Evolutionary conservation across 352 stramenopile genomes (phyloP).

Genomic region (Pythium brassicae): DNA sequence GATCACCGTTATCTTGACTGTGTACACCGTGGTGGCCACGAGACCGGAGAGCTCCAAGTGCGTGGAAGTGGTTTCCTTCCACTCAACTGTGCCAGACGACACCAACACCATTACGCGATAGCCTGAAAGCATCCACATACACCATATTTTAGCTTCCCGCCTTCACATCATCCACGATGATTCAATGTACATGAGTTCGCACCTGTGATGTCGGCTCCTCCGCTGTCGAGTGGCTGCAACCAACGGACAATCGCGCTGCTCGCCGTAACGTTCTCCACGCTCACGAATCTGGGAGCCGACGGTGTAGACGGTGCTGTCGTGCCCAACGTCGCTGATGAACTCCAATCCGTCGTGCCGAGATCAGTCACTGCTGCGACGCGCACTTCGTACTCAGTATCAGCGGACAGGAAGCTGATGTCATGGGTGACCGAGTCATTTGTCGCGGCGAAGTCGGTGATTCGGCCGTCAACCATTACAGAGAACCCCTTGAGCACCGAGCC

Average conservation of each 20-base stretch:
- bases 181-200: not conserved
- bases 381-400: conserved; percentile 27
- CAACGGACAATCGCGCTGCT: conserved; percentile 34
- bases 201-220: conserved; percentile 42
- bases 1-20: conserved; percentile 36
- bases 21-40: conserved; percentile 37
- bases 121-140: conserved; percentile 6
- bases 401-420: conserved; percentile 23
- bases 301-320: conserved; percentile 27
- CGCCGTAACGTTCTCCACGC: conserved; percentile 25
- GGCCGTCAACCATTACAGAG: conserved; percentile 24
- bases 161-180: not conserved
- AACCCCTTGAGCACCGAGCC: conserved; percentile 42
- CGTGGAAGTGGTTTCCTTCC: conserved; percentile 6
- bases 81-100: conserved; percentile 13
- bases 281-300: conserved; percentile 13
- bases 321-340: conserved; percentile 17
- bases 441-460: conserved; percentile 13
- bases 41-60: conserved; percentile 25
- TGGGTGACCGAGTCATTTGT: conserved; percentile 21
- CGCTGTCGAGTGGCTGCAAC: conserved; percentile 35
- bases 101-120: conserved; percentile 22
- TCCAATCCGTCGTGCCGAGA: conserved; percentile 35
- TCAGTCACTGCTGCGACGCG: conserved; percentile 35
- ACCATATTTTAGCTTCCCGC: not conserved